Percentiles rank a stretch among this genome's conserved stretches.
phyloP scores from a whole-genome alignment of 2,329 filamentous ascomycete genomes.

The Ceratocystis diversiconidia region DNA sequence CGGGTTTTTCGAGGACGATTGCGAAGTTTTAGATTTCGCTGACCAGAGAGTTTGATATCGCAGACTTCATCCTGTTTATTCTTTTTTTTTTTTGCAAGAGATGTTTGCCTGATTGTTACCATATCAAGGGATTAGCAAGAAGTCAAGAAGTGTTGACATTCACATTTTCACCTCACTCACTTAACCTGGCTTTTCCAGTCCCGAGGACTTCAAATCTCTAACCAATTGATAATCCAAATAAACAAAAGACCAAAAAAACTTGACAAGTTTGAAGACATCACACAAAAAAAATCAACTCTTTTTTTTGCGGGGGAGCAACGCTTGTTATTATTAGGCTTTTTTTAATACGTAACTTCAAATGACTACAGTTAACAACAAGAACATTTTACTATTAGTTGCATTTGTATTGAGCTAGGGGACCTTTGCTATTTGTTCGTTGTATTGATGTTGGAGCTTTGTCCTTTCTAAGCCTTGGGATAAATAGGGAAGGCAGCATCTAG shows the following conservation, averaged over 20 bases:
- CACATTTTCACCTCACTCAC: too few species aligned
- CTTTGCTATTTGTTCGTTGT: neutral
- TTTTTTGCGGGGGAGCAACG: neutral
- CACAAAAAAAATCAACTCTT: constrained; percentile 2
- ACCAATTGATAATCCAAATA: neutral
- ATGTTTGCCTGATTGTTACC: neutral
- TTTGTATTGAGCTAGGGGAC: too few species aligned
- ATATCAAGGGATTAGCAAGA: neutral
- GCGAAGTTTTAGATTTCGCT: constrained; percentile 80
- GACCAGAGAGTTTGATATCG: constrained; percentile 35
- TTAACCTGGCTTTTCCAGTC: neutral
- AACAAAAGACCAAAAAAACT: constrained; percentile 8
- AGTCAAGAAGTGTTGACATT: neutral
- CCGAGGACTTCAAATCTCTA: too few species aligned
- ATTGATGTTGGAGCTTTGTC: too few species aligned
- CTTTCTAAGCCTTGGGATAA: too few species aligned
- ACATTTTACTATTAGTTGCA: too few species aligned
- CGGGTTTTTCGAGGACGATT: constrained; percentile 85
- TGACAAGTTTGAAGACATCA: neutral
- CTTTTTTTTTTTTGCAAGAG: neutral
- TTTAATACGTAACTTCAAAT: neutral
- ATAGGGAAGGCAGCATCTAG: constrained; percentile 27
- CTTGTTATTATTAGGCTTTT: neutral
- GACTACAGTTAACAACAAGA: neutral
- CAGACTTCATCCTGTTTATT: neutral